A percentile compares a stretch with the other conserved stretches of the same genome.
Conservation (phyloP, 2,329 filamentous ascomycete genomes). For the Cladosporium colombiae region DNA sequence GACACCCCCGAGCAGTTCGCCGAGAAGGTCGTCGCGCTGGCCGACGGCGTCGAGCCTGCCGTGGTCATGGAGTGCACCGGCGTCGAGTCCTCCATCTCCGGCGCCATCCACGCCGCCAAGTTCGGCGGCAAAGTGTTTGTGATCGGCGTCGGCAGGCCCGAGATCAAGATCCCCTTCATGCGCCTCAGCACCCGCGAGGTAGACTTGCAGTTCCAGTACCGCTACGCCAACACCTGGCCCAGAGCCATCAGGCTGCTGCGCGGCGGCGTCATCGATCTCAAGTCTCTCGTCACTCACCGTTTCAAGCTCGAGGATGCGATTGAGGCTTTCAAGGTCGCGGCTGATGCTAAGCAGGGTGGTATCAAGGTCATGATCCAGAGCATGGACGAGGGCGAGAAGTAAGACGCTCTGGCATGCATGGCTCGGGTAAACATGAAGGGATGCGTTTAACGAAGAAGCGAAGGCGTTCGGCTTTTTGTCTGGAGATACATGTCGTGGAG, state of each 20-base stretch:
- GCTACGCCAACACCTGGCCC: slow-evolving; percentile 96
- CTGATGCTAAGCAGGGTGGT: slow-evolving; percentile 86
- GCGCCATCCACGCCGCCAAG: slow-evolving; percentile 85
- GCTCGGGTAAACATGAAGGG: neutral
- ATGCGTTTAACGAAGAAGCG: neutral
- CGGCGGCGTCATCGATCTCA: slow-evolving; percentile 79
- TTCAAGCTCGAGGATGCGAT: slow-evolving; percentile 83
- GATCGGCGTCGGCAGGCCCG: slow-evolving; percentile 91
- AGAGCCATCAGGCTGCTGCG: slow-evolving; percentile 84
- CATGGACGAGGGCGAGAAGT: slow-evolving; percentile 42
- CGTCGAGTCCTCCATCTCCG: slow-evolving; percentile 82
- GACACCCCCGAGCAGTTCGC: slow-evolving; percentile 70
- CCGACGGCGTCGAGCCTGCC: slow-evolving; percentile 78
- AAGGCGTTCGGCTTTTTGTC: slow-evolving; percentile 12
- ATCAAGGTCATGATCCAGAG: slow-evolving; percentile 97
- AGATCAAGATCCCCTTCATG: slow-evolving; percentile 97
- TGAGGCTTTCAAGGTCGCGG: slow-evolving; percentile 85
- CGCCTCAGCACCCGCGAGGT: slow-evolving; percentile 85
- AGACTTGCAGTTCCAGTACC: slow-evolving; percentile 94
- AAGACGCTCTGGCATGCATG: neutral
- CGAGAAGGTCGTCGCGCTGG: slow-evolving; percentile 65
- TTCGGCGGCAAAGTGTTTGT: slow-evolving; percentile 98
- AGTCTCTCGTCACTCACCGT: slow-evolving; percentile 82
- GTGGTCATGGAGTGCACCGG: slow-evolving; percentile 91
- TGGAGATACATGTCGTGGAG: neutral